Percentiles rank a stretch among this genome's conserved stretches.
phyloP scores from a whole-genome alignment of 345 rosid genomes.

The Leavenworthia alabamica region DNA sequence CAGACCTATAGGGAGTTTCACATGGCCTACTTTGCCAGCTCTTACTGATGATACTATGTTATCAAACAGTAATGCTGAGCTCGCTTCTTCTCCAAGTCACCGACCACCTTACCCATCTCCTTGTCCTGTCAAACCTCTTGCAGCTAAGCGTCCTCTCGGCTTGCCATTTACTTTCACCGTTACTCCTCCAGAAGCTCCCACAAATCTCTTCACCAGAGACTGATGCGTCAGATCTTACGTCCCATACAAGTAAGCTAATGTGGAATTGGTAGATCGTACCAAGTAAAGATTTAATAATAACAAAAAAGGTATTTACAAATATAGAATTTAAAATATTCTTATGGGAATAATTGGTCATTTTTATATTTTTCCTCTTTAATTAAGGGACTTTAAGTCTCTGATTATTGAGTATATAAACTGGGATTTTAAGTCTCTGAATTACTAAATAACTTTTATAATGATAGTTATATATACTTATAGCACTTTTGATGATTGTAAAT shows the following conservation, averaged over 20 bases:
- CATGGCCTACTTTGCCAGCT: constrained; percentile 60
- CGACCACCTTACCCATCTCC: constrained; percentile 13
- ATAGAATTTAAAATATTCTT: neutral
- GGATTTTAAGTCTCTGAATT: constrained; percentile 8
- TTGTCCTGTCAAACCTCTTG: constrained; percentile 46
- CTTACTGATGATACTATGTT: constrained; percentile 2
- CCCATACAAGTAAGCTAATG: constrained; percentile 6
- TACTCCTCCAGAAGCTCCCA: constrained; percentile 10
- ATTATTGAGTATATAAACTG: constrained; percentile 6
- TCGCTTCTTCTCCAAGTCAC: constrained; percentile 42
- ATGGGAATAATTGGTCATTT: constrained; percentile 11
- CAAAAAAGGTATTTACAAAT: constrained; percentile 9
- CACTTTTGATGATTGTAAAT: neutral
- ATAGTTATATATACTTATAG: neutral
- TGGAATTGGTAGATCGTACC: neutral
- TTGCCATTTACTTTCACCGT: constrained; percentile 15
- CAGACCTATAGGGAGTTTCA: constrained; percentile 66
- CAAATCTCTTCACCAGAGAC: constrained; percentile 9
- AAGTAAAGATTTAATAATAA: neutral
- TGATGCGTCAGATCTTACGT: constrained; percentile 9
- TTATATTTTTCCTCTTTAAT: neutral
- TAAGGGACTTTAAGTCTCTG: constrained; percentile 12
- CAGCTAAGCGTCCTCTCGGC: constrained; percentile 36
- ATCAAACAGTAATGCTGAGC: constrained; percentile 31
- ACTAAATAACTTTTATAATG: neutral